Evolutionary conservation across 2,329 filamentous ascomycete species (phyloP).

Genomic region (Aurifilum marmelostoma): DNA sequence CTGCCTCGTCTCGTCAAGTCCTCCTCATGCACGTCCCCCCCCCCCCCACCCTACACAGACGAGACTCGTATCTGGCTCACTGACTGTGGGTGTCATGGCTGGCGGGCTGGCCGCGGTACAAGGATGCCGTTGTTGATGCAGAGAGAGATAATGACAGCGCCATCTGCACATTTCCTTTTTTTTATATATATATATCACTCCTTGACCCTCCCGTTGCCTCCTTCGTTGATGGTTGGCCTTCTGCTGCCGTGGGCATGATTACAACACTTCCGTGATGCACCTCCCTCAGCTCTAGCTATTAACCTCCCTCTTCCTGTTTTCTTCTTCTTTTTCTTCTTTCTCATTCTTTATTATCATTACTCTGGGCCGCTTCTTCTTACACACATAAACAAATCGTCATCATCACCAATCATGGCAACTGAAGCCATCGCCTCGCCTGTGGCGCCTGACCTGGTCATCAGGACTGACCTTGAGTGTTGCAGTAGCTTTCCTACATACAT

Average conservation of each 20-base stretch:
- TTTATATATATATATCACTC: slow-evolving; percentile 24
- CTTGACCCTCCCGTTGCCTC: neutral
- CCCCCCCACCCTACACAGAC: neutral
- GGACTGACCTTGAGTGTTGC: slow-evolving; percentile 37
- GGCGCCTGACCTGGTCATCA: slow-evolving; percentile 35
- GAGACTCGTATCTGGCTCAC: neutral
- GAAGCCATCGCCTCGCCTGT: slow-evolving; percentile 16
- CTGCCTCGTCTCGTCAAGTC: neutral
- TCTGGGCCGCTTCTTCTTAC: neutral
- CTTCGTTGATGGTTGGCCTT: neutral
- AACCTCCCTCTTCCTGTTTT: too few relatives aligned
- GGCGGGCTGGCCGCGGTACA: slow-evolving; percentile 19
- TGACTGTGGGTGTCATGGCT: slow-evolving; percentile 12
- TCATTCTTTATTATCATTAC: neutral
- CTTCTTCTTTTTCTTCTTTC: neutral
- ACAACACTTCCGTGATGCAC: neutral
- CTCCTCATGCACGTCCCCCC: slow-evolving; percentile 4
- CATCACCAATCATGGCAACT: slow-evolving; percentile 17
- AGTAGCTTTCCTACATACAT: slow-evolving; percentile 41
- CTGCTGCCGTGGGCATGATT: neutral
- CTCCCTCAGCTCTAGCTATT: neutral
- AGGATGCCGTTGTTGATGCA: slow-evolving; percentile 14
- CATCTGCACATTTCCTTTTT: slow-evolving; percentile 15
- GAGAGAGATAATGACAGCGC: neutral
- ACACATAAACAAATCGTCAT: neutral